Conservation (phyloP, 2,329 filamentous ascomycete species). For the Beauveria brongniartii region DNA sequence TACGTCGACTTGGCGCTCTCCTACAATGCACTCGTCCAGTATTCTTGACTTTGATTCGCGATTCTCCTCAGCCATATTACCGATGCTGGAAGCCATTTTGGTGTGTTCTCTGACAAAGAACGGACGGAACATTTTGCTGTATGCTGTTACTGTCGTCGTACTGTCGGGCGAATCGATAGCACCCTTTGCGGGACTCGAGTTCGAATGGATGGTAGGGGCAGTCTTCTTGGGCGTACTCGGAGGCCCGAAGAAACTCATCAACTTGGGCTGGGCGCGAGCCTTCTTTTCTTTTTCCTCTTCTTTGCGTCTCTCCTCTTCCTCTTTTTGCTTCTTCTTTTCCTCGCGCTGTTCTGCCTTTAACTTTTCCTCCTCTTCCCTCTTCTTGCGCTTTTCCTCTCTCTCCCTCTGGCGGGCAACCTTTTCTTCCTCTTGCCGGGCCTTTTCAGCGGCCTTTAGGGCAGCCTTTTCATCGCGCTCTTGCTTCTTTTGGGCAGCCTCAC, state of each 20-base stretch:
- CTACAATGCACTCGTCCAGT: constrained; percentile 44
- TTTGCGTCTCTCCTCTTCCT: constrained; percentile 34
- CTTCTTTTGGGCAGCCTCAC: constrained; percentile 27
- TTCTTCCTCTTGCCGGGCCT: constrained; percentile 32
- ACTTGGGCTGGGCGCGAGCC: constrained; percentile 37
- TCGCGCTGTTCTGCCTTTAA: constrained; percentile 33
- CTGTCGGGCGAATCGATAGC: constrained; percentile 12
- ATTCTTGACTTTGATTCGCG: constrained; percentile 40
- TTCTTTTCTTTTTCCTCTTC: constrained; percentile 41
- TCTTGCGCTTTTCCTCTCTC: constrained; percentile 32
- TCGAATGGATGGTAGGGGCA: constrained; percentile 22
- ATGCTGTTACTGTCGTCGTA: constrained; percentile 37
- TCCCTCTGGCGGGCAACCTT: constrained; percentile 30
- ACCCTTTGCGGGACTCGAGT: constrained; percentile 22
- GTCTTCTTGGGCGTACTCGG: constrained; percentile 36
- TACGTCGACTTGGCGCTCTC: constrained; percentile 34
- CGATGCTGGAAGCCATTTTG: constrained; percentile 54
- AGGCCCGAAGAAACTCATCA: constrained; percentile 40
- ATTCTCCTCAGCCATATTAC: constrained; percentile 50
- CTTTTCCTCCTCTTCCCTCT: constrained; percentile 34
- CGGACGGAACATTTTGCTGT: constrained; percentile 65
- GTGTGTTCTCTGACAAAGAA: constrained; percentile 74
- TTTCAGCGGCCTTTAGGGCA: constrained; percentile 25
- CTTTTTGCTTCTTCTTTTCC: constrained; percentile 41
- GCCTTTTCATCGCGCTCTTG: constrained; percentile 25